Percentiles rank a stretch among this genome's conserved stretches.
Evolutionary conservation across 768 basidiomycete genomes (phyloP).

Genomic region (Lenzites betulinus): DNA sequence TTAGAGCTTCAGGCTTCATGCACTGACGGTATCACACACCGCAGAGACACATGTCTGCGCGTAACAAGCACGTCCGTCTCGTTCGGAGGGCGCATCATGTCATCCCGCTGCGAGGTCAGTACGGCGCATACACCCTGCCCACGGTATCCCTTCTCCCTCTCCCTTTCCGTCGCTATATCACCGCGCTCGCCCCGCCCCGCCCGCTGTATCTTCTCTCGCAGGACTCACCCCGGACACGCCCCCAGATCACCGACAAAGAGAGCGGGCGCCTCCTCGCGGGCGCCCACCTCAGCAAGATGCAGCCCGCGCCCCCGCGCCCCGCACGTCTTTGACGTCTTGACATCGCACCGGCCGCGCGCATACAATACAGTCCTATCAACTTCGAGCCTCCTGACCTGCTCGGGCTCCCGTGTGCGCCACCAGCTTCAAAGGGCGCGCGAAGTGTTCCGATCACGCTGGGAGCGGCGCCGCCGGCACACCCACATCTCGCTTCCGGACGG

Average conservation of each 20-base stretch:
- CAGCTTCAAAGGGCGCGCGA: too few species aligned
- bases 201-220: too few species aligned
- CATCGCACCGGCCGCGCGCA: background rate
- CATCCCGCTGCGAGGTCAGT: slow-evolving; percentile 68
- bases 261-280: slow-evolving; percentile 64
- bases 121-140: too few species aligned
- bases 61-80: slow-evolving; percentile 67
- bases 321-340: background rate
- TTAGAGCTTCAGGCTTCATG: background rate
- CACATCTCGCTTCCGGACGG: too few species aligned
- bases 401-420: too few species aligned
- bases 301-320: slow-evolving; percentile 40
- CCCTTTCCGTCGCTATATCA: background rate
- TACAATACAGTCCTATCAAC: too few species aligned
- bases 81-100: slow-evolving; percentile 70
- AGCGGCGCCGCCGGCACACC: too few species aligned
- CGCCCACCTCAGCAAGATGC: slow-evolving; percentile 73
- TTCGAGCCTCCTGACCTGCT: too few species aligned
- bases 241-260: slow-evolving; percentile 59
- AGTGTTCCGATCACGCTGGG: too few species aligned
- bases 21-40: slow-evolving; percentile 1
- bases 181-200: background rate
- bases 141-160: background rate
- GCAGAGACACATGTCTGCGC: slow-evolving; percentile 58
- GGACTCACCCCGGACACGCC: too few species aligned